Percentiles rank a stretch among this genome's conserved stretches.
phyloP scores from a whole-genome alignment of 345 rosid species.

The Eucalyptus urophylla region DNA sequence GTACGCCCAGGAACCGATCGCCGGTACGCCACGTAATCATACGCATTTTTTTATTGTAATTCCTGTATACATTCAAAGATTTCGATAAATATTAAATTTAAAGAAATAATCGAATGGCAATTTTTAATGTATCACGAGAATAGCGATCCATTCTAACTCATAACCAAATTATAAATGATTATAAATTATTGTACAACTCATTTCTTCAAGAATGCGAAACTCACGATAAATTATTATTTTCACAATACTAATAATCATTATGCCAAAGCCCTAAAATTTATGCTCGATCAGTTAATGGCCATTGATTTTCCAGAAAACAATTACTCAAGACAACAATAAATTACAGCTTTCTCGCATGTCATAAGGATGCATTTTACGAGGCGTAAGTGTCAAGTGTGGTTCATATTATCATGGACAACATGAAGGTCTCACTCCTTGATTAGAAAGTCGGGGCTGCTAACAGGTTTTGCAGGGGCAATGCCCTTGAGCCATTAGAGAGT shows the following conservation, averaged over 20 bases:
- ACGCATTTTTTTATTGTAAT: neutral
- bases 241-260: accelerated
- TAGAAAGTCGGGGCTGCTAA: neutral
- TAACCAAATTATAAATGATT: too few species aligned
- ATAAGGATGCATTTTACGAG: neutral
- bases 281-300: accelerated
- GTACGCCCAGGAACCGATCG: neutral
- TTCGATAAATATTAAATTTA: neutral
- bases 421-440: neutral
- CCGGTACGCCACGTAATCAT: neutral
- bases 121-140: accelerated
- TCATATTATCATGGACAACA: neutral
- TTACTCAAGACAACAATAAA: neutral
- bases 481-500: neutral
- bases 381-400: neutral
- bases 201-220: accelerated
- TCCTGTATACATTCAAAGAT: neutral
- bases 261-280: neutral
- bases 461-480: accelerated
- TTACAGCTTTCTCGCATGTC: neutral
- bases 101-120: too few species aligned
- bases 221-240: too few species aligned
- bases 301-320: neutral
- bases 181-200: accelerated
- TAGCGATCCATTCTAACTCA: accelerated